phyloP scores from a whole-genome alignment of 306 rosid genomes.

The Acacia confusa region DNA sequence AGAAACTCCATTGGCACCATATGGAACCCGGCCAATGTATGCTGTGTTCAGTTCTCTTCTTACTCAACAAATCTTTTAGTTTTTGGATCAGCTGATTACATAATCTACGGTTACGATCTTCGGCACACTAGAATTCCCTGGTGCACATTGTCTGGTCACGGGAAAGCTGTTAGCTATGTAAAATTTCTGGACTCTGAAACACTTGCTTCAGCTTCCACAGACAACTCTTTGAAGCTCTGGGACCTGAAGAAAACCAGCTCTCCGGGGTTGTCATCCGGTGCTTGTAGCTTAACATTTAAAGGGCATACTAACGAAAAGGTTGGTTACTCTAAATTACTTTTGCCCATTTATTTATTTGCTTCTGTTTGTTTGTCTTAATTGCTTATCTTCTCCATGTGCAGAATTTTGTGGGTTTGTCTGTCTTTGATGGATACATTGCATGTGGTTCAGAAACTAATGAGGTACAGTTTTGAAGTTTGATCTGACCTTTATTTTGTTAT shows the following conservation, averaged over 20 bases:
- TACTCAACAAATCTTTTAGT: constrained; percentile 69
- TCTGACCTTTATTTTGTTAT: not conserved
- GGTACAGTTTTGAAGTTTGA: constrained; percentile 38
- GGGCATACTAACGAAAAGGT: constrained; percentile 80
- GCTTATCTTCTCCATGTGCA: constrained; percentile 33
- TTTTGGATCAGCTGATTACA: constrained; percentile 86
- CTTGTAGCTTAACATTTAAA: constrained; percentile 53
- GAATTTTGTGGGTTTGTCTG: constrained; percentile 80
- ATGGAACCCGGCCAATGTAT: constrained; percentile 69
- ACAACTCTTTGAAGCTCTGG: constrained; percentile 80
- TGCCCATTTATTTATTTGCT: not conserved
- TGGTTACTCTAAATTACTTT: constrained; percentile 7
- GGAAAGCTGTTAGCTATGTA: constrained; percentile 84
- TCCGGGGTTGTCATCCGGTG: constrained; percentile 43
- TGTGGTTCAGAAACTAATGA: constrained; percentile 85
- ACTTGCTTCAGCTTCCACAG: constrained; percentile 73
- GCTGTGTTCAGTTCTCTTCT: constrained; percentile 91
- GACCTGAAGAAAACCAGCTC: constrained; percentile 58
- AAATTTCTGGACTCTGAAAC: constrained; percentile 77
- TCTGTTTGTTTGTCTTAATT: constrained; percentile 32
- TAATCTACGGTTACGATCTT: constrained; percentile 86
- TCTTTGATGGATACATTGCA: constrained; percentile 62
- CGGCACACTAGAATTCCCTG: constrained; percentile 76
- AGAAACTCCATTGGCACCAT: constrained; percentile 71
- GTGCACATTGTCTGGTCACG: constrained; percentile 86